Conservation (phyloP, 306 rosid species). For the Medicago ruthenica region DNA sequence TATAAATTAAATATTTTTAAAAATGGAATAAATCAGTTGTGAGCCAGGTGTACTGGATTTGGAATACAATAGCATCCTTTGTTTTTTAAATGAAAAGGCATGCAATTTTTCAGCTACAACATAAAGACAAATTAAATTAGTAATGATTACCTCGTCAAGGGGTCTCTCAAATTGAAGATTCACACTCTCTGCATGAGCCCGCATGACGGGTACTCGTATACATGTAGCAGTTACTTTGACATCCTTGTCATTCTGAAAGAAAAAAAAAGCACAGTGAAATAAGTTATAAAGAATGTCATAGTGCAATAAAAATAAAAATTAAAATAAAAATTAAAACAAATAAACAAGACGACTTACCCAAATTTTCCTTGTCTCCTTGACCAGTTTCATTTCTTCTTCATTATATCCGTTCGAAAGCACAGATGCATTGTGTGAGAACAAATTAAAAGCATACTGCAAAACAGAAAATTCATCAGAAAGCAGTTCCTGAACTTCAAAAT, state of each 20-base stretch:
- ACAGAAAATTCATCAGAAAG: conserved; percentile 30
- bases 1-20: background rate
- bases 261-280: background rate
- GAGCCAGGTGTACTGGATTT: background rate
- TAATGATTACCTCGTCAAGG: conserved; percentile 80
- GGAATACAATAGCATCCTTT: background rate
- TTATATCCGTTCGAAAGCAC: conserved; percentile 90
- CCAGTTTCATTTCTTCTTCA: conserved; percentile 98
- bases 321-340: background rate
- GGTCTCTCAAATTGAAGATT: conserved; percentile 93
- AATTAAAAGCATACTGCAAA: conserved; percentile 95
- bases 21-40: background rate
- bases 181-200: conserved; percentile 97
- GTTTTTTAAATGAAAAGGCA: background rate
- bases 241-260: conserved; percentile 69
- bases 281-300: background rate
- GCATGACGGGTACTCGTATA: conserved; percentile 95
- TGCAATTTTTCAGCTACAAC: background rate
- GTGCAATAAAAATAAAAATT: background rate
- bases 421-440: conserved; percentile 91
- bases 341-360: conserved; percentile 64
- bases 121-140: background rate
- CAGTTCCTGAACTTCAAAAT: conserved; percentile 25
- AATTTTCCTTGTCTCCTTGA: conserved; percentile 91
- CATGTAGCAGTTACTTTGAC: conserved; percentile 96